Conservation (phyloP, 73 alveolate genomes). For the Blepharisma japonicum region DNA sequence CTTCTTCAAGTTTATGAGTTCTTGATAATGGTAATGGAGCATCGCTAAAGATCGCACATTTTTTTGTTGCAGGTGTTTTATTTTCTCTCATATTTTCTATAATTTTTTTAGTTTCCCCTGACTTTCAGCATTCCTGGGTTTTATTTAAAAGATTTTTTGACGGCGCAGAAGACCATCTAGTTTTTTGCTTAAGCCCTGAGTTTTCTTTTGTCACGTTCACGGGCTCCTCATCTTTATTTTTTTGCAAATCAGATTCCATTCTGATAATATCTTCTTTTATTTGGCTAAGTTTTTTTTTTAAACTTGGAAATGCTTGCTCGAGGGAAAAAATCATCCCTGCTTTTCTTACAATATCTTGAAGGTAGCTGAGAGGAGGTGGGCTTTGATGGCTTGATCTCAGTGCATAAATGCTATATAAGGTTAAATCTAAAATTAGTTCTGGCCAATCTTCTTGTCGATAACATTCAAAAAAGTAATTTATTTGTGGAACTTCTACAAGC, state of each 20-base stretch:
- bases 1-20: background rate
- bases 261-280: background rate
- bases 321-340: constrained; percentile 1
- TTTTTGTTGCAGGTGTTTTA: background rate
- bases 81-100: background rate
- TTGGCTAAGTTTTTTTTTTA: background rate
- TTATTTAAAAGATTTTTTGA: background rate
- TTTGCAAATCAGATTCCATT: background rate
- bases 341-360: background rate
- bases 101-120: background rate
- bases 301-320: background rate
- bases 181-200: background rate
- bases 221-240: background rate
- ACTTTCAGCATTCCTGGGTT: background rate
- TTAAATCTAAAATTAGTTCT: no score
- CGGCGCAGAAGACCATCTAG: background rate
- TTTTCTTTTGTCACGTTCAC: background rate
- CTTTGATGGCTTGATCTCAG: background rate
- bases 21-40: background rate
- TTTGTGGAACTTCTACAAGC: no score
- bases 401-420: background rate
- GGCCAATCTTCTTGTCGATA: no score
- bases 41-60: background rate
- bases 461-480: no score
- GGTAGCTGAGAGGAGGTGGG: background rate